Evolutionary conservation across 1,139 yeast genomes (phyloP).

Genomic region (Pneumocystis carinii): DNA sequence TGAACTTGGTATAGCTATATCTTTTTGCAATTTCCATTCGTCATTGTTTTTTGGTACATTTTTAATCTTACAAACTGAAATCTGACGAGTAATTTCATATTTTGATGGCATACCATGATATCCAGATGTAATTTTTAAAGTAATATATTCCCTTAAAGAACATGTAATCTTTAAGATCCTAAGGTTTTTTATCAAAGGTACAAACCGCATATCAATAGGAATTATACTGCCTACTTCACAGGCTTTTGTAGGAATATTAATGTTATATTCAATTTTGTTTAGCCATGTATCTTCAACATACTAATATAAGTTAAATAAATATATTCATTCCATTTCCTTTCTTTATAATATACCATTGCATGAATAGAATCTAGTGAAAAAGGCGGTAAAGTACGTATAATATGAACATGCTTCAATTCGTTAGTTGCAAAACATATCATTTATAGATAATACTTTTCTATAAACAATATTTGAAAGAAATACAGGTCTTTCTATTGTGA

Average conservation of each 20-base stretch:
- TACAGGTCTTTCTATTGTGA: conserved; percentile 62
- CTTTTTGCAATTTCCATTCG: conserved; percentile 54
- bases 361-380: conserved; percentile 82
- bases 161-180: conserved; percentile 57
- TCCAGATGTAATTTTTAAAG: conserved; percentile 45
- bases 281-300: conserved; percentile 98
- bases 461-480: conserved; percentile 52
- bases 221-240: conserved; percentile 75
- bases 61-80: conserved; percentile 26
- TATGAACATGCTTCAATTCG: conserved; percentile 39
- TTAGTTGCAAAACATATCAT: background rate
- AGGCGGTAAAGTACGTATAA: conserved; percentile 76
- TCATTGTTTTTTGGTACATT: conserved; percentile 37
- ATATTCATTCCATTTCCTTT: background rate
- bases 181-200: conserved; percentile 72
- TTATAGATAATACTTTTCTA: conserved; percentile 28
- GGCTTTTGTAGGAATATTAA: conserved; percentile 77
- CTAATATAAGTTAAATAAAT: background rate
- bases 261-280: conserved; percentile 72
- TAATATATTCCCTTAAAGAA: conserved; percentile 50
- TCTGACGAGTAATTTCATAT: conserved; percentile 22
- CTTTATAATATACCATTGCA: conserved; percentile 34
- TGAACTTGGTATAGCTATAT: conserved; percentile 52
- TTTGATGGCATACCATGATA: conserved; percentile 16
- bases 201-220: conserved; percentile 54